These are phyloP conservation scores for Acacia concinna DNA, from an alignment of 331 rosid genomes.

Conservation along the genomic window DNA sequence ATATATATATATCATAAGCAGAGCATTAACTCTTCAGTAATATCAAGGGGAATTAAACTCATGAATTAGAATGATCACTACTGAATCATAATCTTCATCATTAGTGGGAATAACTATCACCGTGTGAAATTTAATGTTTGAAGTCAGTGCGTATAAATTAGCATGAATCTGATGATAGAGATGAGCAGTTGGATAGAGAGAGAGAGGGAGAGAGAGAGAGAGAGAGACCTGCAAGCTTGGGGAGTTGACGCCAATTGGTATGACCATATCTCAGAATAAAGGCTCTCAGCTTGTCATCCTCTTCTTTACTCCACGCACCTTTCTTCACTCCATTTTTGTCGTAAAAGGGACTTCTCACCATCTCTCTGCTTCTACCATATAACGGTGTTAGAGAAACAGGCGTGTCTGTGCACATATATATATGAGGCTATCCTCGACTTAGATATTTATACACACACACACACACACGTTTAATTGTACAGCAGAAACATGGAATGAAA, in stretches of 20 bases:
- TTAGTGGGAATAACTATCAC: background rate
- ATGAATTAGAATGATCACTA: background rate
- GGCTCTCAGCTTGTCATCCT: slow-evolving; percentile 45
- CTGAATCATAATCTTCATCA: background rate
- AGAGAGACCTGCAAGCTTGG: slow-evolving; percentile 44
- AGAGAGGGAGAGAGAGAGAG: too few species aligned
- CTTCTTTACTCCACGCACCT: slow-evolving; percentile 64
- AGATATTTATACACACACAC: background rate
- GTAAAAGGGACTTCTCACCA: slow-evolving; percentile 55
- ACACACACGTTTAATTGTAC: background rate
- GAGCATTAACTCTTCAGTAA: background rate
- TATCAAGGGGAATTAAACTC: background rate
- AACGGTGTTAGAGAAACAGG: background rate
- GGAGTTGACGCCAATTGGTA: slow-evolving; percentile 55
- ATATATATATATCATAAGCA: background rate
- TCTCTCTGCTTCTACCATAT: background rate
- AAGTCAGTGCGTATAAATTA: background rate
- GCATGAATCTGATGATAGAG: background rate
- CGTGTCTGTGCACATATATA: background rate
- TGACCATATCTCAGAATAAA: slow-evolving; percentile 44
- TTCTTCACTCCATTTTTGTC: slow-evolving; percentile 52
- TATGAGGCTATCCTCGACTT: background rate
- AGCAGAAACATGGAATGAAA: background rate
- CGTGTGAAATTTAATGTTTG: background rate
- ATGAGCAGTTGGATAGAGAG: too few species aligned